A percentile compares a stretch with the other conserved stretches of the same genome.
Conservation (phyloP, 345 rosid species). For the Excoecaria agallocha region DNA sequence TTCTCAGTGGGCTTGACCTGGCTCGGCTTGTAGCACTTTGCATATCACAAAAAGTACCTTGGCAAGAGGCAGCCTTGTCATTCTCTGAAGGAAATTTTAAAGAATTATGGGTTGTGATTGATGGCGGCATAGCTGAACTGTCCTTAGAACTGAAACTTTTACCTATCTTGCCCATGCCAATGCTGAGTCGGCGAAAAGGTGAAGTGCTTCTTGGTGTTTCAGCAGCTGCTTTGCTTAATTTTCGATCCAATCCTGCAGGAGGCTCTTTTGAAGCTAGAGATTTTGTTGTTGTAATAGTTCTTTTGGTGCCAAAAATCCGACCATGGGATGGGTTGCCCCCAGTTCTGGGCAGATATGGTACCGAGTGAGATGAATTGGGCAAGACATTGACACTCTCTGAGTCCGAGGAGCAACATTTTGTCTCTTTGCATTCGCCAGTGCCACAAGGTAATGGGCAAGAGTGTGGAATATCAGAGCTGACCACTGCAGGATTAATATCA, state of each 20-base stretch:
- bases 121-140: constrained; percentile 32
- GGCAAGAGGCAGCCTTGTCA: constrained; percentile 36
- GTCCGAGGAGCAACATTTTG: constrained; percentile 30
- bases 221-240: constrained; percentile 32
- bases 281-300: constrained; percentile 11
- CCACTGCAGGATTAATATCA: constrained; percentile 26
- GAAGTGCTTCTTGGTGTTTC: constrained; percentile 70
- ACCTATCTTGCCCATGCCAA: constrained; percentile 49
- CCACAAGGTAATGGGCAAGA: constrained; percentile 44
- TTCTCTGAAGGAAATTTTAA: constrained; percentile 41
- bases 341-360: constrained; percentile 30
- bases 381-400: constrained; percentile 27
- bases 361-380: constrained; percentile 35
- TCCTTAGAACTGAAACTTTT: constrained; percentile 52
- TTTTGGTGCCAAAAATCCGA: constrained; percentile 31
- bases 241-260: constrained; percentile 32
- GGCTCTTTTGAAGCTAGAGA: constrained; percentile 16
- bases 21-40: constrained; percentile 44
- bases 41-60: constrained; percentile 31
- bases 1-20: constrained; percentile 80
- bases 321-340: constrained; percentile 31
- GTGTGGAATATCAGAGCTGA: constrained; percentile 33
- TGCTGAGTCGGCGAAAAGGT: constrained; percentile 70
- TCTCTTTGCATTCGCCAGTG: constrained; percentile 31
- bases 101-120: constrained; percentile 31